Conservation (phyloP, 805 yeast genomes). For the Spathaspora girioi region DNA sequence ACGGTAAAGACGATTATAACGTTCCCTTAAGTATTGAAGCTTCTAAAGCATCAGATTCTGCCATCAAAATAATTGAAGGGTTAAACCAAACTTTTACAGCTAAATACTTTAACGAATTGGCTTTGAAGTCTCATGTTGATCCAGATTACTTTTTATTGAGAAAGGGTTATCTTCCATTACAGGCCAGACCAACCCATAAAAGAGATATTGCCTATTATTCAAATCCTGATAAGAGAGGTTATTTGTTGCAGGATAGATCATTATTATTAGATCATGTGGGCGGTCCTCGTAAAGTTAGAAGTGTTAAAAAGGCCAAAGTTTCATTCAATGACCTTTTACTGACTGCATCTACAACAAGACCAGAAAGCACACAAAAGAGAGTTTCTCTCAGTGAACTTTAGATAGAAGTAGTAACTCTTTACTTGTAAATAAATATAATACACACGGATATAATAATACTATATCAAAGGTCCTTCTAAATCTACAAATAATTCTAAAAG, state of each 20-base stretch:
- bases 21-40: slow-evolving; percentile 77
- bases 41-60: slow-evolving; percentile 70
- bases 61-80: slow-evolving; percentile 67
- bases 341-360: slow-evolving; percentile 20
- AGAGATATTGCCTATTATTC: slow-evolving; percentile 80
- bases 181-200: slow-evolving; percentile 80
- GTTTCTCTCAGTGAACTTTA: neutral
- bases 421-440: neutral
- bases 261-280: slow-evolving; percentile 35
- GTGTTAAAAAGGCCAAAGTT: slow-evolving; percentile 9
- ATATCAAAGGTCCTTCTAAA: slow-evolving; percentile 9
- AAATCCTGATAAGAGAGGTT: slow-evolving; percentile 70
- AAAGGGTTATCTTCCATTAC: slow-evolving; percentile 78
- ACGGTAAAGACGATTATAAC: slow-evolving; percentile 48
- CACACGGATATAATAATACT: neutral
- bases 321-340: slow-evolving; percentile 32
- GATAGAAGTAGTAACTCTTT: neutral
- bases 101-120: slow-evolving; percentile 57
- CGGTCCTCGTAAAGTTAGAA: neutral
- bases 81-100: slow-evolving; percentile 76
- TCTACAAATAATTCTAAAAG: slow-evolving; percentile 36
- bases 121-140: slow-evolving; percentile 69
- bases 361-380: slow-evolving; percentile 11
- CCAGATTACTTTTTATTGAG: slow-evolving; percentile 68
- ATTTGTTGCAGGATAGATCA: slow-evolving; percentile 45